phyloP scores from a whole-genome alignment of 129 eudicot genomes.

The Flaveria linearis region DNA sequence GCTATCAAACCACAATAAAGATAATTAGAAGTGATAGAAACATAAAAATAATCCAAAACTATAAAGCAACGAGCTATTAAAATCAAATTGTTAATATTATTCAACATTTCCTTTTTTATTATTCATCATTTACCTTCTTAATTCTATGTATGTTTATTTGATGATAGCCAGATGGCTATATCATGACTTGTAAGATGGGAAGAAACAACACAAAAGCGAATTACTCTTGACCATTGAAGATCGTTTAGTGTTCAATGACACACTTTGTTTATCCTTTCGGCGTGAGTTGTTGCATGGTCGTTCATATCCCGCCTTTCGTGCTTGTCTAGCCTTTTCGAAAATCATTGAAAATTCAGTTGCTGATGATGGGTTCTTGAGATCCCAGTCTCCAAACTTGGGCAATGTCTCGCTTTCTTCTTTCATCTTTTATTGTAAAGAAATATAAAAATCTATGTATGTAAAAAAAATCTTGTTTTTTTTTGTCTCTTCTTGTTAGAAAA shows the following conservation, averaged over 20 bases:
- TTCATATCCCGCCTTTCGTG: slow-evolving; percentile 22
- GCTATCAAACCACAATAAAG: neutral
- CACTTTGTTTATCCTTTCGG: neutral
- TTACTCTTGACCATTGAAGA: slow-evolving; percentile 23
- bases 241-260: slow-evolving; percentile 16
- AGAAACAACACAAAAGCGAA: slow-evolving; percentile 39
- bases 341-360: slow-evolving; percentile 37
- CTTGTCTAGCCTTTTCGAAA: slow-evolving; percentile 42
- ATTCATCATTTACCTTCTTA: neutral
- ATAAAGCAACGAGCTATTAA: neutral
- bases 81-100: neutral
- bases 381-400: slow-evolving; percentile 62
- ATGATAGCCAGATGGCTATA: neutral
- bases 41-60: neutral
- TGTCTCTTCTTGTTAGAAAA: slow-evolving; percentile 13
- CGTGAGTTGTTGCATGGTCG: neutral
- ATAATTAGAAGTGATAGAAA: neutral
- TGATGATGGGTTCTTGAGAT: slow-evolving; percentile 45
- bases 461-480: neutral
- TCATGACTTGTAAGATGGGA: slow-evolving; percentile 28
- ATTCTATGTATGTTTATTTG: slow-evolving; percentile 3
- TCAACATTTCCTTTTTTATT: neutral
- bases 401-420: slow-evolving; percentile 28
- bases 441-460: neutral
- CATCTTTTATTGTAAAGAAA: neutral